Base-by-base conservation (phyloP, 176 grass and related monocot species). In the Microstegium vimineum region DNA sequence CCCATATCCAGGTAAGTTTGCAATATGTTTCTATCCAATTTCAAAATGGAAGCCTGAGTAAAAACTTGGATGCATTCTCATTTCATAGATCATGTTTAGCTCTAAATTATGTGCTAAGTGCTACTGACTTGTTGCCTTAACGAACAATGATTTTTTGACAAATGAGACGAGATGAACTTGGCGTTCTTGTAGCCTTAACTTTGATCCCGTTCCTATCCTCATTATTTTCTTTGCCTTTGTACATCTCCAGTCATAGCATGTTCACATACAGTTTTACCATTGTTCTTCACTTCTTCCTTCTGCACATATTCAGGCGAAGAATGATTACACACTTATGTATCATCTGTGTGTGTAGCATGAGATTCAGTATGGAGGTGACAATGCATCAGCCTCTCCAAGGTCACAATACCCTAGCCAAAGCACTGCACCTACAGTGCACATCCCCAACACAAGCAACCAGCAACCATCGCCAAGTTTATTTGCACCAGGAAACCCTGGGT, bases 291-390 rank as follows among this genome's bases (percentile, higher is more conserved):
- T 18, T 74, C 73, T 28, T 66, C 56, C 8, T 36, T 76, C 22
- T 71, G 25, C 45, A 35, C 15, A 46, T 34, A 38, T 69, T 36
- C 63, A 59, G 45, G 31, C 37, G 41, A 59, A 23, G 47, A 72
- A 43, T 31, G 25, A 71, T 23, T 46, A 45, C 43, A 59, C 42
- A 38, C 72, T 66, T 65, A 74, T 25, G n/a, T 79, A 54, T 38
- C 46, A 26, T 86, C 31, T 65, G 7, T 56, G 41, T 81, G 16
- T 85, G 40, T 85, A 94, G 92, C 81, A 94, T n/a, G 89, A 89
- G 77, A 87, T 94, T 57, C 86, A 87, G 51, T 82, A 89, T 66
- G 92, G 83, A 75, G 76, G 83, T n/a, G 92, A 94, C 43, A 88
- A 82, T 51, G 54, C 86, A 22, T 61, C 78, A 40, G 35, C 79